Conservation (phyloP, 352 stramenopile genomes). For the Nothophytophthora sp. region DNA sequence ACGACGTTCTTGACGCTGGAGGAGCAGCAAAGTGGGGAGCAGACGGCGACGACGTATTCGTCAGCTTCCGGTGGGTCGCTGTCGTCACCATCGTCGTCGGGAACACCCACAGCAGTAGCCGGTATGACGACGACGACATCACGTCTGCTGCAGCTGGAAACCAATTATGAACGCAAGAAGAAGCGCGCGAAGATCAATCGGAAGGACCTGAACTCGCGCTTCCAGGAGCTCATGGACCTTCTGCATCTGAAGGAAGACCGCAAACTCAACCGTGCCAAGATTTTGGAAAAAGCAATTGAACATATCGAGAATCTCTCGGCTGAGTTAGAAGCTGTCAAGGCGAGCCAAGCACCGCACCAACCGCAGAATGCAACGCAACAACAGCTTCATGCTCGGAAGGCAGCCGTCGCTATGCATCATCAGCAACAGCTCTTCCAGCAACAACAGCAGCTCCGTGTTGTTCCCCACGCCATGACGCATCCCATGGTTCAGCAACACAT, state of each 20-base stretch:
- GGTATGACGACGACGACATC: constrained; percentile 11
- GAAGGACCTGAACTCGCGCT: constrained; percentile 62
- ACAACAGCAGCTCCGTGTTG: constrained; percentile 8
- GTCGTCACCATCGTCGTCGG: not conserved
- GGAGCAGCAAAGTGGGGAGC: constrained; percentile 10
- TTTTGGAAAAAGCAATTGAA: constrained; percentile 66
- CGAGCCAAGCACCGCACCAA: constrained; percentile 1
- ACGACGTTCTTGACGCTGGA: constrained; percentile 18
- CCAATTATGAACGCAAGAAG: constrained; percentile 76
- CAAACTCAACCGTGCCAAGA: constrained; percentile 67
- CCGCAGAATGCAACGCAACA: too few relatives aligned
- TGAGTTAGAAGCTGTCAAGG: constrained; percentile 32
- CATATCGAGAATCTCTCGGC: constrained; percentile 54
- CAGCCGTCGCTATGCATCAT: constrained; percentile 7
- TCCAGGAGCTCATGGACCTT: constrained; percentile 70
- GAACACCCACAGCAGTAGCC: not conserved
- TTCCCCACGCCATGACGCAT: constrained; percentile 6
- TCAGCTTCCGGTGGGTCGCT: constrained; percentile 13
- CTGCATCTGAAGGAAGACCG: constrained; percentile 58
- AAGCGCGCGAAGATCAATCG: constrained; percentile 75
- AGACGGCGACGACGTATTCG: constrained; percentile 7
- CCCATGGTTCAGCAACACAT: constrained; percentile 7
- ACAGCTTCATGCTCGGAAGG: constrained; percentile 12
- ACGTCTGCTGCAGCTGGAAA: constrained; percentile 50
- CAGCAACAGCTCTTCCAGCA: constrained; percentile 16